These are phyloP conservation scores for Exidia glandulosa DNA, from an alignment of 768 basidiomycete species.

Conservation along the genomic window DNA sequence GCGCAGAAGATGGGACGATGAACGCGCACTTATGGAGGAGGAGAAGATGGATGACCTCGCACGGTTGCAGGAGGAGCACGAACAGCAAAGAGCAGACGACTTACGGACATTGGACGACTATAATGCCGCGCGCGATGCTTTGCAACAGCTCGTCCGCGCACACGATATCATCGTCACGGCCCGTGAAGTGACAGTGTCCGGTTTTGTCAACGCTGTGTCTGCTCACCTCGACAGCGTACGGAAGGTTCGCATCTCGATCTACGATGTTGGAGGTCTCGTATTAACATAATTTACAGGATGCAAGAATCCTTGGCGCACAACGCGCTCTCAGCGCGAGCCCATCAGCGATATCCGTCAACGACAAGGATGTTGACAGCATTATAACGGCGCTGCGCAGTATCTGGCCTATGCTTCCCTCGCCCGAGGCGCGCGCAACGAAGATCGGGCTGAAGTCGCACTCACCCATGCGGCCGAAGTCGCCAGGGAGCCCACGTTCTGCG, in stretches of 20 bases:
- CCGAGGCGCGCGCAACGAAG: slow-evolving; percentile 66
- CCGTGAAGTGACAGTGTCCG: slow-evolving; percentile 38
- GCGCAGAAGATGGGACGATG: slow-evolving; percentile 38
- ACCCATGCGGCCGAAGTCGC: slow-evolving; percentile 16
- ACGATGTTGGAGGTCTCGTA: too few relatives aligned
- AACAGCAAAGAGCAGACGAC: slow-evolving; percentile 31
- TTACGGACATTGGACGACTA: slow-evolving; percentile 36
- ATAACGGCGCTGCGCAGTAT: slow-evolving; percentile 45
- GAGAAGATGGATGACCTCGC: slow-evolving; percentile 37
- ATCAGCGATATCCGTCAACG: not conserved
- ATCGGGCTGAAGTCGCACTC: slow-evolving; percentile 22
- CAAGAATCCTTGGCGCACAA: not conserved
- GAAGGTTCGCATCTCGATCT: too few relatives aligned
- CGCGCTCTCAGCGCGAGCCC: not conserved
- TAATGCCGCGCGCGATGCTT: slow-evolving; percentile 34
- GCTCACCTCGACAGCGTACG: slow-evolving; percentile 44
- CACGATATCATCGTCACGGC: slow-evolving; percentile 13
- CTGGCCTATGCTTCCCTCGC: slow-evolving; percentile 76
- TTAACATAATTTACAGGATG: too few relatives aligned
- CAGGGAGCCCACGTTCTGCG: slow-evolving; percentile 26
- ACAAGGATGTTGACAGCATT: slow-evolving; percentile 1
- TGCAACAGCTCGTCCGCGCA: slow-evolving; percentile 20
- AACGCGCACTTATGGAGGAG: slow-evolving; percentile 37
- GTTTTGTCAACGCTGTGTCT: slow-evolving; percentile 36
- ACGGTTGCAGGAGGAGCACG: slow-evolving; percentile 37